These are phyloP conservation scores for Pseudocercospora cruenta DNA, from an alignment of 2,329 filamentous ascomycete genomes.

Conservation along the genomic window DNA sequence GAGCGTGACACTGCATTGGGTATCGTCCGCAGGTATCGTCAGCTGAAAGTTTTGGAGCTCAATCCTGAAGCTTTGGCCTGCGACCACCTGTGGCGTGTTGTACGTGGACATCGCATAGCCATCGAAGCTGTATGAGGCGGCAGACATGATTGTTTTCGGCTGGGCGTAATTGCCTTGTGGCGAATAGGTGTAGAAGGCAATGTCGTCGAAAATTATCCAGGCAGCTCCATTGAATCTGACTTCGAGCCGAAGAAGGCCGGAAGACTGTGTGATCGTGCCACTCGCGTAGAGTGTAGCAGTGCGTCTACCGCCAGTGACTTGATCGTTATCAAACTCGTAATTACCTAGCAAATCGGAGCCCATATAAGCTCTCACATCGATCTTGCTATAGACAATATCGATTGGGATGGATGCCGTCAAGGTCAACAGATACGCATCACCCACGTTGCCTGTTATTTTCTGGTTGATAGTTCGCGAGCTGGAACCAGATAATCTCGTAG, in stretches of 20 bases:
- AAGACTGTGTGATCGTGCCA: neutral
- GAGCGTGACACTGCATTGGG: neutral
- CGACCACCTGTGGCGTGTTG: neutral
- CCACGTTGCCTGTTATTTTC: neutral
- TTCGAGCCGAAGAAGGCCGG: neutral
- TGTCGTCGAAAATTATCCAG: neutral
- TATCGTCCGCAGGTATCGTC: neutral
- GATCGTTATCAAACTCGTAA: neutral
- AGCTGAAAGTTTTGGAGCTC: neutral
- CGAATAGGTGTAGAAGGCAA: neutral
- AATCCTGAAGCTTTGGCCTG: neutral
- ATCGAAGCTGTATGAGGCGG: neutral
- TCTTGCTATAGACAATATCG: neutral
- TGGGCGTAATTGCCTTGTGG: neutral
- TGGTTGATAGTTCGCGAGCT: neutral
- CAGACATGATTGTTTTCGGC: neutral
- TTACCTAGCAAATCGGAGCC: neutral
- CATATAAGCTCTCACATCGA: neutral
- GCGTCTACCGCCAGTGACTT: neutral
- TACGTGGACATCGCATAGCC: constrained; percentile 1
- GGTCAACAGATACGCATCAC: neutral
- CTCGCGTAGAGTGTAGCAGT: neutral
- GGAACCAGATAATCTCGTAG: neutral
- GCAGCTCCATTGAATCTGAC: neutral
- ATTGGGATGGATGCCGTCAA: neutral